Evolutionary conservation across 306 rosid species (phyloP).

Genomic region (Ziziphus jujuba): DNA sequence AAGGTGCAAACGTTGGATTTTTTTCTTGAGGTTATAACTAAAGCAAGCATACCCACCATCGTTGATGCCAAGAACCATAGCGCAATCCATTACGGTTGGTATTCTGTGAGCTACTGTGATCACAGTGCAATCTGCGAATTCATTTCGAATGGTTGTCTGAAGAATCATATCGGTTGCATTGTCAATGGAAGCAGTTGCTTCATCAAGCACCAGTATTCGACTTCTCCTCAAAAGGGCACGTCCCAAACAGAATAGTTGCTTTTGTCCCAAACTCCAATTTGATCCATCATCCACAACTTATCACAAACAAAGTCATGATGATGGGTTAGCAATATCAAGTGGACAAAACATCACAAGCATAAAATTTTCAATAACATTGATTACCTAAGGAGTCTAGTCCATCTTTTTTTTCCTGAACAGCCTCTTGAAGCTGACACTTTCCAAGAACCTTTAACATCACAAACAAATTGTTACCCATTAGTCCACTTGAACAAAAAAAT

Average conservation of each 20-base stretch:
- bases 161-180: constrained; percentile 86
- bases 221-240: constrained; percentile 86
- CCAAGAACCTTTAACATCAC: constrained; percentile 60
- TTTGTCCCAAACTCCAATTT: constrained; percentile 96
- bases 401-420: constrained; percentile 64
- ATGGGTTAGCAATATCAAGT: constrained; percentile 5
- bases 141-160: constrained; percentile 76
- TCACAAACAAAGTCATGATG: constrained; percentile 20
- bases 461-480: background rate
- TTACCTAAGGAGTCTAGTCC: constrained; percentile 73
- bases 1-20: background rate
- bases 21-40: background rate
- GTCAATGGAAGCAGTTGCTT: constrained; percentile 96
- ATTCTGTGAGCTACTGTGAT: constrained; percentile 91
- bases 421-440: constrained; percentile 76
- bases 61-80: constrained; percentile 80
- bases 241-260: constrained; percentile 86
- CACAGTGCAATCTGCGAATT: constrained; percentile 73
- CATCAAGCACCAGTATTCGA: constrained; percentile 78
- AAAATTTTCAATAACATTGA: background rate
- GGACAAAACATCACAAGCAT: background rate
- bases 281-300: constrained; percentile 91
- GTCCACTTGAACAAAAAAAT: background rate
- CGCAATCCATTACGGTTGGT: constrained; percentile 97
- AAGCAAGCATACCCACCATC: constrained; percentile 53